Conservation (phyloP, 2,329 filamentous ascomycete genomes). For the Penicillium sp. region DNA sequence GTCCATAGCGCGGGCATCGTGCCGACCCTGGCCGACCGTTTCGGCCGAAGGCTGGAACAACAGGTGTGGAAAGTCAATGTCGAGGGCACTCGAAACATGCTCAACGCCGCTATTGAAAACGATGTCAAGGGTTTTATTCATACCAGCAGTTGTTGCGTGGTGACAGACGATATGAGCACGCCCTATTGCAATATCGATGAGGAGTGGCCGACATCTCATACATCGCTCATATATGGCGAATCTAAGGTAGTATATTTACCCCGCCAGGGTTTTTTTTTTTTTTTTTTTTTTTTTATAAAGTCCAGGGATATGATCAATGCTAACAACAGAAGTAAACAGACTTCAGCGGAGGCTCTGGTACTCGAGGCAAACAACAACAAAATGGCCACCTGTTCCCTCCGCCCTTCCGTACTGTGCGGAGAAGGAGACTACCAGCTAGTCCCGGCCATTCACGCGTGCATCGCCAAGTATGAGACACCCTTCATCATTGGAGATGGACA, state of each 20-base stretch:
- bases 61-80: constrained; percentile 58
- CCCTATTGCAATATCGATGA: constrained; percentile 46
- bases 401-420: constrained; percentile 50
- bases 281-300: no score
- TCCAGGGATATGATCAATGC: background rate
- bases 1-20: constrained; percentile 59
- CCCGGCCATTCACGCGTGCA: constrained; percentile 49
- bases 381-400: constrained; percentile 46
- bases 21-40: constrained; percentile 44
- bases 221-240: constrained; percentile 50
- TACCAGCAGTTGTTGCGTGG: constrained; percentile 60
- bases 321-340: constrained; percentile 32
- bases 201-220: constrained; percentile 42
- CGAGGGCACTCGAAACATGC: constrained; percentile 58
- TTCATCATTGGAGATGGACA: constrained; percentile 46
- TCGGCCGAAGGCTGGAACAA: constrained; percentile 38
- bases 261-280: no score
- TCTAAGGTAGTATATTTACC: constrained; percentile 38
- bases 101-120: constrained; percentile 49
- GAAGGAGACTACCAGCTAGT: constrained; percentile 49
- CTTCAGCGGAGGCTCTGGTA: constrained; percentile 47
- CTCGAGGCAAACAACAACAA: constrained; percentile 38
- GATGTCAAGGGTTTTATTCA: constrained; percentile 58
- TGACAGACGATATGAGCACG: constrained; percentile 54
- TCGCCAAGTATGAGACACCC: constrained; percentile 47